Base-by-base conservation (phyloP, 1,139 yeast species). In the Sugiyamaella castrensis region DNA sequence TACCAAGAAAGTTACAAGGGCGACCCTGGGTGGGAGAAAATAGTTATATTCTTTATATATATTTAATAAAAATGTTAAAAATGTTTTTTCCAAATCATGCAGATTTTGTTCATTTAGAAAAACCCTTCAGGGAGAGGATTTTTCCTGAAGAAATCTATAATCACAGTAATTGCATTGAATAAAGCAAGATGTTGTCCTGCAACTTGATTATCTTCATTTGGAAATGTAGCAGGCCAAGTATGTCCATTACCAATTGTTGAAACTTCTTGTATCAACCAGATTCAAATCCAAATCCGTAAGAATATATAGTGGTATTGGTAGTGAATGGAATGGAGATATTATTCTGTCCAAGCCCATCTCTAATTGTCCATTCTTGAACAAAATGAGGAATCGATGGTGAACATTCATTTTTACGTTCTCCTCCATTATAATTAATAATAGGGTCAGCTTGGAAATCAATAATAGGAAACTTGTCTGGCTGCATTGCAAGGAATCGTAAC, bases 161-260 rank as follows among this genome's bases (percentile, higher is more conserved):
- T 43, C 12, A 43, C 12, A 15, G 47, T 35, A 7, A 32, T 37
- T 27, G 47, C 47, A 27, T 43, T 43, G 28, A 43, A 43, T 8
- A 43, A 27, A 9, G 47, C 47, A 9, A 28, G 13, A 27, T 43
- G 45, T 16, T 43, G 47, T 5, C 47, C 47, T 8, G 43, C n/a
- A 5, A 11, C 24, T 12, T 16, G 29, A 16, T 43, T 43, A 19
- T 43, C 47, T 11, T 27, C 28, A 24, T 43, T 43, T 13, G 47
- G 45, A 12, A 43, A 24, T 12, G 47, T 43, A 9, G 47, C 47
- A n/a, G 47, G 47, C 47, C 47, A 43, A 28, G 43, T 37, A 27
- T 43, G 47, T 26, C 47, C 47, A 36, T 43, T 43, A 19, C 31
- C 29, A n/a, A 28, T n/a, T 16, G 47, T 43, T 19, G 32, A 12